A percentile compares a stretch with the other conserved stretches of the same genome.
Conservation (phyloP, 2,329 filamentous ascomycete species). For the Paracoccidioides lutzii region DNA sequence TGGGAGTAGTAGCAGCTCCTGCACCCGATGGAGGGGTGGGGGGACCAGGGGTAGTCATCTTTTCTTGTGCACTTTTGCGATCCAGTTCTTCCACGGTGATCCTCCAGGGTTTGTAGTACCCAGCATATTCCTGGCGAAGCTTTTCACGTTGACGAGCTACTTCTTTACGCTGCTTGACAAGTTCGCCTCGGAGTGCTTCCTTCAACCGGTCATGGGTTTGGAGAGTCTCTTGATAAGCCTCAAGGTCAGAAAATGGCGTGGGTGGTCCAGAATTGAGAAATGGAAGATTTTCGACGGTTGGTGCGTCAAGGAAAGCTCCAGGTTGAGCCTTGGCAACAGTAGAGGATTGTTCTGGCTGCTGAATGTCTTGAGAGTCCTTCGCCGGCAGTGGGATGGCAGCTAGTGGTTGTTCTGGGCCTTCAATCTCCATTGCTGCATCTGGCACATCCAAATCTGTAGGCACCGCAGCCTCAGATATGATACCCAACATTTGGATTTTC, state of each 20-base stretch:
- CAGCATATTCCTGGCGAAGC: conserved; percentile 29
- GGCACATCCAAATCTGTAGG: conserved; percentile 19
- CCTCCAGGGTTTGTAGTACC: conserved; percentile 34
- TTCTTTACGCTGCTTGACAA: conserved; percentile 28
- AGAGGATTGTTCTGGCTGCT: conserved; percentile 5
- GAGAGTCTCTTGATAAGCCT: conserved; percentile 31
- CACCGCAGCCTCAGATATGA: conserved; percentile 25
- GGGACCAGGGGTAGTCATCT: conserved; percentile 25
- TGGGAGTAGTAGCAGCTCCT: conserved; percentile 7
- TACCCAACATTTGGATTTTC: conserved; percentile 33
- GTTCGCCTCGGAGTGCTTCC: conserved; percentile 24
- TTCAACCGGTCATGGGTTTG: conserved; percentile 27
- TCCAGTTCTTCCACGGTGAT: conserved; percentile 31
- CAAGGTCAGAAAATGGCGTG: conserved; percentile 33
- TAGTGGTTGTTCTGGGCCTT: conserved; percentile 7
- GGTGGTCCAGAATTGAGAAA: conserved; percentile 32
- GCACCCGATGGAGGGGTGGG: conserved; percentile 17
- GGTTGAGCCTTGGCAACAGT: conserved; percentile 7
- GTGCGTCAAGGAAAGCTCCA: conserved; percentile 14
- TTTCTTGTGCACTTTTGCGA: conserved; percentile 26
- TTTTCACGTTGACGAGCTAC: conserved; percentile 28
- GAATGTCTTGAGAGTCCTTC: conserved; percentile 15
- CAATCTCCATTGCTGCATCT: conserved; percentile 11
- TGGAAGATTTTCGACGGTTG: conserved; percentile 33
- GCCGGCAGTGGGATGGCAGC: conserved; percentile 14